These are phyloP conservation scores for Apostasia ramifera DNA, from an alignment of 106 monocot species.

Conservation along the genomic window DNA sequence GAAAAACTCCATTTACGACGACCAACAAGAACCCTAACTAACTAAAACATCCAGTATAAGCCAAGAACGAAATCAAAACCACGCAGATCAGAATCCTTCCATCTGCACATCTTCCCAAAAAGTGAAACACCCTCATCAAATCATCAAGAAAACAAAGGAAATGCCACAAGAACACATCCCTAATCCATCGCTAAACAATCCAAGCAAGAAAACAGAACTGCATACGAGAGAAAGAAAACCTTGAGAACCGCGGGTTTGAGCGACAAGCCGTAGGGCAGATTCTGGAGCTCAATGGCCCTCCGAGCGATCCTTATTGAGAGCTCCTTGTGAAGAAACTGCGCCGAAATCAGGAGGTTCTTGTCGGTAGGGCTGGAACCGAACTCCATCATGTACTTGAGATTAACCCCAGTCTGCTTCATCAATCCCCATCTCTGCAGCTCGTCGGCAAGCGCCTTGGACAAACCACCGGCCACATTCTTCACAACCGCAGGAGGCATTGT, in stretches of 20 bases:
- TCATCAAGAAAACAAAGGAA: too few relatives aligned
- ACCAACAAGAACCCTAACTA: too few relatives aligned
- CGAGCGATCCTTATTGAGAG: slow-evolving; percentile 80
- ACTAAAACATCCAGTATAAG: too few relatives aligned
- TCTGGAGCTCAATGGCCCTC: slow-evolving; percentile 67
- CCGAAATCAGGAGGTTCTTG: slow-evolving; percentile 49
- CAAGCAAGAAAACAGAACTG: too few relatives aligned
- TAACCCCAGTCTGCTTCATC: slow-evolving; percentile 88
- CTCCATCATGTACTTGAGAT: slow-evolving; percentile 92
- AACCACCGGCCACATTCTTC: slow-evolving; percentile 47
- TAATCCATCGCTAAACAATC: too few relatives aligned
- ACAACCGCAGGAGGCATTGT: slow-evolving; percentile 10
- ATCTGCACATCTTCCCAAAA: too few relatives aligned
- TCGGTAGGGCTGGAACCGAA: slow-evolving; percentile 65
- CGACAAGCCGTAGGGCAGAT: slow-evolving; percentile 74
- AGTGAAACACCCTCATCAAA: too few relatives aligned
- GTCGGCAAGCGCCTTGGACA: slow-evolving; percentile 33
- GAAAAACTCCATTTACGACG: too few relatives aligned
- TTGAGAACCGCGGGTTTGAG: slow-evolving; percentile 72
- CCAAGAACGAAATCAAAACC: too few relatives aligned
- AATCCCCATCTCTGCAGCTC: slow-evolving; percentile 71
- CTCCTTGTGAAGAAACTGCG: slow-evolving; percentile 91
- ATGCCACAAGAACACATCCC: too few relatives aligned
- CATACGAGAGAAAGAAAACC: slow-evolving; percentile 14
- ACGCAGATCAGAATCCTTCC: too few relatives aligned